Evolutionary conservation across 2,329 filamentous ascomycete species (phyloP).

Genomic region (Paraphoma sp.): DNA sequence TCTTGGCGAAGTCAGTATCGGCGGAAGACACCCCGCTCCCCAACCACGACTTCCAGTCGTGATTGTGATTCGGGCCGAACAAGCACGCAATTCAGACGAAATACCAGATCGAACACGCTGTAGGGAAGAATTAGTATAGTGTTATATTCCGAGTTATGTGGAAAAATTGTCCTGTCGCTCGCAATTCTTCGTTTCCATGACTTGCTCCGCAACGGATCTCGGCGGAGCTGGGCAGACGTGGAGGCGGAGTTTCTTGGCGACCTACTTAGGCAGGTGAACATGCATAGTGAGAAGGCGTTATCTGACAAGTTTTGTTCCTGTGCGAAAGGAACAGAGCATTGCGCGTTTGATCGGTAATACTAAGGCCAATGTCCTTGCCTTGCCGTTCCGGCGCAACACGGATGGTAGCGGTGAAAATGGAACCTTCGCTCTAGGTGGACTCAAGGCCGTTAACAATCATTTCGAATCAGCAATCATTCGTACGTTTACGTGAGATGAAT

Average conservation of each 20-base stretch:
- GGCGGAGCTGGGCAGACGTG: slow-evolving; percentile 1
- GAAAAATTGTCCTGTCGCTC: too few relatives aligned
- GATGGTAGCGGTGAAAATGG: neutral
- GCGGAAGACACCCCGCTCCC: neutral
- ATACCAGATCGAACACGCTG: too few relatives aligned
- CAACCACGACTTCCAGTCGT: neutral
- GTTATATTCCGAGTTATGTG: too few relatives aligned
- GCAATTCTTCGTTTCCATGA: too few relatives aligned
- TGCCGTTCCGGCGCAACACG: neutral
- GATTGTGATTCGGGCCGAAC: too few relatives aligned
- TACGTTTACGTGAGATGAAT: neutral
- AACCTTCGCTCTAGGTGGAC: too few relatives aligned
- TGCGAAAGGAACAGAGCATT: neutral
- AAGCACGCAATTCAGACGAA: too few relatives aligned
- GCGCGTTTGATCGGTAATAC: neutral
- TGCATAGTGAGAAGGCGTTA: neutral
- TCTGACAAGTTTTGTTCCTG: neutral
- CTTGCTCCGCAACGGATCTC: neutral
- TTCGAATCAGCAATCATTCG: neutral
- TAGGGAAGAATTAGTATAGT: too few relatives aligned
- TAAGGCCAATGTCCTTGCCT: neutral
- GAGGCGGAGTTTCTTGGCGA: slow-evolving; percentile 1
- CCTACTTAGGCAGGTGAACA: slow-evolving; percentile 4
- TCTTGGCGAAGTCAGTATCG: neutral
- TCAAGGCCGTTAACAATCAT: too few relatives aligned